Base-by-base conservation (phyloP, 202 grass and related monocot genomes). In the Panicum hallii region DNA sequence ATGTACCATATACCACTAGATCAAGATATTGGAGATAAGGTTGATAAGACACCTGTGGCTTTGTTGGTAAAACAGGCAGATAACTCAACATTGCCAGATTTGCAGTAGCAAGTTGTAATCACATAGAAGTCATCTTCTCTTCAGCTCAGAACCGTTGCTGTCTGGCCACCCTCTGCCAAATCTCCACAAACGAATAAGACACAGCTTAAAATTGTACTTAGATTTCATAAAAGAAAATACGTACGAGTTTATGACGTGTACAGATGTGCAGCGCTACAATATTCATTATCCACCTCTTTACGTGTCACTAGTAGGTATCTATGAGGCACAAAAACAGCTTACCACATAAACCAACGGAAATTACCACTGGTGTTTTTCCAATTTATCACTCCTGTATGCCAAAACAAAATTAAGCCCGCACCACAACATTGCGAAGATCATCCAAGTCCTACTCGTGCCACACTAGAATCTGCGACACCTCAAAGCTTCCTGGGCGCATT, bases 401-500 rank as follows among this genome's bases (percentile, higher is more conserved):
- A 76, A 47, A 28, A 44, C 12, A 75, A 28, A 26, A 43, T 15
- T 42, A 44, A 15, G 1, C 1, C 7, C 34, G 13, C 44, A 55
- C 34, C 1, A 16, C 70, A 75, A 32, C 42, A 52, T 19, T 38
- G 64, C 28, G 6, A 11, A 66, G 16, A 57, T n/a, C 67, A 65
- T 58, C 30, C n/a, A 12, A 20, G 0, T 42, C 41, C 10, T 49
- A 61, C 23, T 11, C 34, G 26, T 20, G 9, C 62, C 32, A 69
- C 15, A 12, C 69, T 42, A 22, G 36, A 72, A 83, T 15, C 63
- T 11, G 19, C 63, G 5, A 52, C n/a, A 17, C 11, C 78, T 17
- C 55, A 32, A 40, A 78, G 12, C n/a, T 19, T 48, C 38, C 40
- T 0, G 8, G 65, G 78, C 30, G 22, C 79, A 86, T 90, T 86